Conservation (phyloP, 106 monocot species). For the Phalaenopsis equestris region DNA sequence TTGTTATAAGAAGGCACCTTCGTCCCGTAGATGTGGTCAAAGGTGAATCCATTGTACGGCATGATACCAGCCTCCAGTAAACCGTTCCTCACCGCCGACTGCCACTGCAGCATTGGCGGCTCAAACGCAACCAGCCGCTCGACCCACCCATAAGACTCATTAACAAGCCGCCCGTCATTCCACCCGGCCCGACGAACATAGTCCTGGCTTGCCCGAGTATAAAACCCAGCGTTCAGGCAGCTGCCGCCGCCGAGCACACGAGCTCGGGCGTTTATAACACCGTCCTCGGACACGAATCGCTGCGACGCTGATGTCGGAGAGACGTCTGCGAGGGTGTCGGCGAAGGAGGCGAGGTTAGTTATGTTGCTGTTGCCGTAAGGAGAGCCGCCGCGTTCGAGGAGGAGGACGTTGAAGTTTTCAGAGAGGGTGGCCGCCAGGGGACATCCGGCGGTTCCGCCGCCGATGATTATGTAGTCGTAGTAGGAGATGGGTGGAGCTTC, state of each 20-base stretch:
- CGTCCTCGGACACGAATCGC: conserved; percentile 12
- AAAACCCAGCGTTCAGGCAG: conserved; percentile 25
- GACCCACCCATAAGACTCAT: conserved; percentile 55
- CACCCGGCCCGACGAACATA: conserved; percentile 8
- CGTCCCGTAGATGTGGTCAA: conserved; percentile 16
- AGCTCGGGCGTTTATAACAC: conserved; percentile 17
- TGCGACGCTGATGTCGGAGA: conserved; percentile 10
- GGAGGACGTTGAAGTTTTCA: conserved; percentile 3
- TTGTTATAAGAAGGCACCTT: background rate
- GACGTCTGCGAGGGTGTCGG: conserved; percentile 13
- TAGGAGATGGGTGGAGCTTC: conserved; percentile 8
- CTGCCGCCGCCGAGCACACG: conserved; percentile 21
- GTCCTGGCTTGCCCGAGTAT: conserved; percentile 11
- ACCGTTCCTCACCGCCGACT: conserved; percentile 56
- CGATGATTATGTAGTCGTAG: conserved; percentile 23
- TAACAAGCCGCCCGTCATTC: conserved; percentile 18
- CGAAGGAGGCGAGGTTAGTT: conserved; percentile 12
- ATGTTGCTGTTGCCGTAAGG: conserved; percentile 15
- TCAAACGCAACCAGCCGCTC: conserved; percentile 33
- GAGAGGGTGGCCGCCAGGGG: conserved; percentile 22
- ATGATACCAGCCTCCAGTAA: conserved; percentile 27
- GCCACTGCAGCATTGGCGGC: conserved; percentile 53
- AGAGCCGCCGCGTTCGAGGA: conserved; percentile 13
- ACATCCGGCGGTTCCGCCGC: conserved; percentile 25
- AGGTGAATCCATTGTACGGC: conserved; percentile 21